phyloP scores from a whole-genome alignment of 2,329 filamentous ascomycete species.

The Xylaria sp. region DNA sequence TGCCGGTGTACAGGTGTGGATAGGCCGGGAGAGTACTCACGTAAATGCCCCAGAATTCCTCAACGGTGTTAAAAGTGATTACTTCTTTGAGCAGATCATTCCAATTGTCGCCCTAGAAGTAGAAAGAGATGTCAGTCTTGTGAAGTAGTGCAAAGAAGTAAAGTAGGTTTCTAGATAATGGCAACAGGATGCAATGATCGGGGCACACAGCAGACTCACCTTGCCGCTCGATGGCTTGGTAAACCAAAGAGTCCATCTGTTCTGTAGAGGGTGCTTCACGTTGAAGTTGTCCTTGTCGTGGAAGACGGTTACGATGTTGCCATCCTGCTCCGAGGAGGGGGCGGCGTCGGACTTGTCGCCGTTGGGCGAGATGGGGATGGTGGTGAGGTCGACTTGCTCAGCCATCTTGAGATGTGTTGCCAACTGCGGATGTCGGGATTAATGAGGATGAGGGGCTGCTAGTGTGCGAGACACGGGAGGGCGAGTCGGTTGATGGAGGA shows the following conservation, averaged over 20 bases:
- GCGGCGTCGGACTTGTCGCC: conserved; percentile 60
- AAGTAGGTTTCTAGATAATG: background rate
- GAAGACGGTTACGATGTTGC: conserved; percentile 88
- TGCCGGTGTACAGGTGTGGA: background rate
- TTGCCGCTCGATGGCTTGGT: conserved; percentile 97
- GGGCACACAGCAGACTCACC: conserved; percentile 56
- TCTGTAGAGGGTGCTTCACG: conserved; percentile 97
- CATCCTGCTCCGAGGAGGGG: conserved; percentile 51
- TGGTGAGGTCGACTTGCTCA: conserved; percentile 69
- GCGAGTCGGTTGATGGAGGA: background rate
- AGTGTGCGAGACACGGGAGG: background rate
- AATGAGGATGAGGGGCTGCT: background rate
- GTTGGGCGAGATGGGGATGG: conserved; percentile 69
- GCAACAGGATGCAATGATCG: background rate
- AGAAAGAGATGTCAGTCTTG: conserved; percentile 23
- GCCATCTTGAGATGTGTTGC: conserved; percentile 45
- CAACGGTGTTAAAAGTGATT: conserved; percentile 97
- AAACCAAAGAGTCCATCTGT: conserved; percentile 99
- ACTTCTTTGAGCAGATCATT: conserved; percentile 97
- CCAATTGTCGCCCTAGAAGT: conserved; percentile 88
- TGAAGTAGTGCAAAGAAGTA: too few species aligned
- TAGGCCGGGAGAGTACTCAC: conserved; percentile 62
- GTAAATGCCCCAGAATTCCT: conserved; percentile 99
- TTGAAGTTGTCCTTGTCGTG: conserved; percentile 99
- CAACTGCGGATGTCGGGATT: background rate